Conservation (phyloP, 2,329 filamentous ascomycete genomes). For the Calcarisporium arbuscula region DNA sequence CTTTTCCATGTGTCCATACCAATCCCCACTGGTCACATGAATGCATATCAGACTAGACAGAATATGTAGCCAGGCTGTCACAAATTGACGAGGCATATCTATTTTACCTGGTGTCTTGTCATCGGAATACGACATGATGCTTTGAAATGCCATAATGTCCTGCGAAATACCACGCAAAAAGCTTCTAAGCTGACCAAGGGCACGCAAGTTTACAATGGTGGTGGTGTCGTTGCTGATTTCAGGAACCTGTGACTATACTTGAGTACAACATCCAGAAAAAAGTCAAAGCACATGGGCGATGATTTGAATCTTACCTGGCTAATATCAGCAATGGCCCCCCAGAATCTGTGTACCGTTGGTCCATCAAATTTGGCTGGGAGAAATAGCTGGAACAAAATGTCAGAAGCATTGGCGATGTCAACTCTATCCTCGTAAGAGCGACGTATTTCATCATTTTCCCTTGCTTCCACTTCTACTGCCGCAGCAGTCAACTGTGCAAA, state of each 20-base stretch:
- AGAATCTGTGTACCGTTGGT: conserved; percentile 34
- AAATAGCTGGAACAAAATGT: conserved; percentile 35
- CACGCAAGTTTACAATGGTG: conserved; percentile 4
- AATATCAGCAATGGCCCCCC: conserved; percentile 32
- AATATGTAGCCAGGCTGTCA: conserved; percentile 35
- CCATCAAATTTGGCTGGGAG: conserved; percentile 28
- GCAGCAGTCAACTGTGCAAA: conserved; percentile 17
- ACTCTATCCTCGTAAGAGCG: conserved; percentile 25
- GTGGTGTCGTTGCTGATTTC: neutral
- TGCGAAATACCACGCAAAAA: conserved; percentile 16
- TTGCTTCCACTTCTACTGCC: conserved; percentile 15
- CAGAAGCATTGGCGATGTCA: conserved; percentile 34
- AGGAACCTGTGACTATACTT: too few species aligned
- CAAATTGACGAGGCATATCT: conserved; percentile 27
- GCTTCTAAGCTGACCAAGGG: conserved; percentile 4
- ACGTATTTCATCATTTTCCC: conserved; percentile 16
- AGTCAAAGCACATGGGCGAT: too few species aligned
- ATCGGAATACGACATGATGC: conserved; percentile 20
- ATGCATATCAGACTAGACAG: conserved; percentile 22
- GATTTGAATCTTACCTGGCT: conserved; percentile 21
- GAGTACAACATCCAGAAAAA: too few species aligned
- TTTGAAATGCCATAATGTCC: conserved; percentile 22
- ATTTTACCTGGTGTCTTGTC: conserved; percentile 21
- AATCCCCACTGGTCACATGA: conserved; percentile 14
- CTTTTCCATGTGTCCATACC: conserved; percentile 22